These are phyloP conservation scores for Bocquillonia castaneifolia DNA, from an alignment of 441 rosid species.

Conservation along the genomic window DNA sequence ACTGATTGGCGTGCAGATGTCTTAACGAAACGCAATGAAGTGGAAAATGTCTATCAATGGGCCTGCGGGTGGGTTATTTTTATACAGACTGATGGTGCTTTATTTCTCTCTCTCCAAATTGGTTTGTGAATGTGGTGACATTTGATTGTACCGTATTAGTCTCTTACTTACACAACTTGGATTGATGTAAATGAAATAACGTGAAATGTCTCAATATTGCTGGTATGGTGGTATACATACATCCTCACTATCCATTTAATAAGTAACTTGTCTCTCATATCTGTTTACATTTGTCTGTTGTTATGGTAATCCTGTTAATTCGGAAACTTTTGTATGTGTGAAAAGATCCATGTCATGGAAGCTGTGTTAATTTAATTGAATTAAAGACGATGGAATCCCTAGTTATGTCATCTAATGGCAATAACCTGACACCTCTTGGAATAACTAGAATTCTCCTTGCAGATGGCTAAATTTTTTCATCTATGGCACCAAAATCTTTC, in stretches of 20 bases:
- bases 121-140: no score
- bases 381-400: not conserved
- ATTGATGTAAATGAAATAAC: not conserved
- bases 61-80: conserved; percentile 72
- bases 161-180: not conserved
- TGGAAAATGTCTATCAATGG: conserved; percentile 92
- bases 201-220: not conserved
- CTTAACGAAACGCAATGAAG: conserved; percentile 67
- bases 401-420: not conserved
- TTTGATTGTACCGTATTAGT: not conserved
- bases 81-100: not conserved
- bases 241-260: not conserved
- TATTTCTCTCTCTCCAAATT: not conserved
- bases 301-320: not conserved
- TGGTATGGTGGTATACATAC: not conserved
- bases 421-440: not conserved
- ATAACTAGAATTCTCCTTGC: not conserved
- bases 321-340: no score
- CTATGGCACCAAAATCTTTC: not conserved
- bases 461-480: not conserved
- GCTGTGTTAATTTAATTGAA: not conserved
- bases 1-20: conserved; percentile 70
- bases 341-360: not conserved
- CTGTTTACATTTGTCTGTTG: not conserved
- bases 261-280: no score